These are phyloP conservation scores for Heteromeles arbutifolia DNA, from an alignment of 306 rosid species.

Conservation along the genomic window DNA sequence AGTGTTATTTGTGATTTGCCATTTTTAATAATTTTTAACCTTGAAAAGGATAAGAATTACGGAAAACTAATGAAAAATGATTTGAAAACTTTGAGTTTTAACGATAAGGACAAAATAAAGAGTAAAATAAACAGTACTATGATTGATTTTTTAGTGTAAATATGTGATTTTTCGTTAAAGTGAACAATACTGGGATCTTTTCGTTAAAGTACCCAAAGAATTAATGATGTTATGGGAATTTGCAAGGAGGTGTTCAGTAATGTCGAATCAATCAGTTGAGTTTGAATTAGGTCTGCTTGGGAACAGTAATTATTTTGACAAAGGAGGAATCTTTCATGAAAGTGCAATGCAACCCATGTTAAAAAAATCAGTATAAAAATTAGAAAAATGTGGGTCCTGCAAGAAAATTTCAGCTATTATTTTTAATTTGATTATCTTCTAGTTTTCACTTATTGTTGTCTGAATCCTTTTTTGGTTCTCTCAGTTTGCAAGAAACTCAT, in stretches of 20 bases:
- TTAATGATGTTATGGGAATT: background rate
- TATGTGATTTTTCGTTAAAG: no score
- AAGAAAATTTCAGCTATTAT: conserved; percentile 9
- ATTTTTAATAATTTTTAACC: background rate
- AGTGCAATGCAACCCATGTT: conserved; percentile 13
- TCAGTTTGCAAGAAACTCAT: conserved; percentile 11
- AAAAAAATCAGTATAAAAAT: background rate
- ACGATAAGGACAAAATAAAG: no score
- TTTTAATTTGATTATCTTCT: conserved; percentile 13
- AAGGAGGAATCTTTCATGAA: conserved; percentile 23
- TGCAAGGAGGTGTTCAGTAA: background rate
- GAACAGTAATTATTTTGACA: background rate
- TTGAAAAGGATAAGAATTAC: background rate
- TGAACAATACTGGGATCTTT: no score
- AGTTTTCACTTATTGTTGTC: conserved; percentile 26
- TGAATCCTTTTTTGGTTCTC: conserved; percentile 26
- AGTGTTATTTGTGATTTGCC: background rate
- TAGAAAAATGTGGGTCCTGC: conserved; percentile 13
- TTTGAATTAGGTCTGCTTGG: background rate
- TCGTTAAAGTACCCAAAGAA: no score
- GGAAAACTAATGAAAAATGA: no score
- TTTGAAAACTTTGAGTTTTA: no score
- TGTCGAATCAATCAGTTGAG: background rate
- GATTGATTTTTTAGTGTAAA: no score
- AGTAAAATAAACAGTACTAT: no score